Evolutionary conservation across 139 green algal species (phyloP).

Genomic region (Limnomonas spitsbergensis): DNA sequence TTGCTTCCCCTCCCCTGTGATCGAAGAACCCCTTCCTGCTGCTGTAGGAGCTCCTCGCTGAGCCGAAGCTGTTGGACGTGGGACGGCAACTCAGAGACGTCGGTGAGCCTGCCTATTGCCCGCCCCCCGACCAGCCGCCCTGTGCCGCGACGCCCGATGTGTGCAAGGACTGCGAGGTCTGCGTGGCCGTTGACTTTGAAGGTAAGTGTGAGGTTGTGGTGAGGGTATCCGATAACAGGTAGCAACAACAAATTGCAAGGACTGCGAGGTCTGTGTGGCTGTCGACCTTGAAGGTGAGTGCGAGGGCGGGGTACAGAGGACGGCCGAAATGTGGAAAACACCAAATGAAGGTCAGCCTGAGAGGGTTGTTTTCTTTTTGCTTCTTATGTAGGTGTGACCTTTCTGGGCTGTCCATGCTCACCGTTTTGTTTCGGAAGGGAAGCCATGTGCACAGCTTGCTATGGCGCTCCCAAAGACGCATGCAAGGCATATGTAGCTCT

Average conservation of each 20-base stretch:
- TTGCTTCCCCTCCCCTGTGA: no score
- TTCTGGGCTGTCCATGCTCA: no score
- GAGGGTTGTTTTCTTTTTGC: constrained; percentile 63
- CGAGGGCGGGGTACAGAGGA: not conserved
- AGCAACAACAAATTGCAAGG: constrained; percentile 38
- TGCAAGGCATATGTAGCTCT: no score
- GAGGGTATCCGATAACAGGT: no score
- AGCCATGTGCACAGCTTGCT: no score
- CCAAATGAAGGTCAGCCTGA: constrained; percentile 59
- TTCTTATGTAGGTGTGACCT: no score
- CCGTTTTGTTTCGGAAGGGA: no score
- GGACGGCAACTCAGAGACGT: no score
- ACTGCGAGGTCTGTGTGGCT: constrained; percentile 67
- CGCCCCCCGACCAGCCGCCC: constrained; percentile 70
- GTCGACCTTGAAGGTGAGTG: constrained; percentile 15
- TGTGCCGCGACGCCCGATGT: constrained; percentile 39
- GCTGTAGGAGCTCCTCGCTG: no score
- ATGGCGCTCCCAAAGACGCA: no score
- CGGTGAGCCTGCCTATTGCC: constrained; percentile 49
- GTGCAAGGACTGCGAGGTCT: constrained; percentile 64
- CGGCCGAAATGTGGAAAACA: not conserved
- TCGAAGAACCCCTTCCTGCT: no score
- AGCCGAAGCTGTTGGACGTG: no score
- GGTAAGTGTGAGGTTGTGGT: not conserved
- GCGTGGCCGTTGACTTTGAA: constrained; percentile 42